phyloP scores from a whole-genome alignment of 1,284 basidiomycete species.

The Wolfiporia cocos region DNA sequence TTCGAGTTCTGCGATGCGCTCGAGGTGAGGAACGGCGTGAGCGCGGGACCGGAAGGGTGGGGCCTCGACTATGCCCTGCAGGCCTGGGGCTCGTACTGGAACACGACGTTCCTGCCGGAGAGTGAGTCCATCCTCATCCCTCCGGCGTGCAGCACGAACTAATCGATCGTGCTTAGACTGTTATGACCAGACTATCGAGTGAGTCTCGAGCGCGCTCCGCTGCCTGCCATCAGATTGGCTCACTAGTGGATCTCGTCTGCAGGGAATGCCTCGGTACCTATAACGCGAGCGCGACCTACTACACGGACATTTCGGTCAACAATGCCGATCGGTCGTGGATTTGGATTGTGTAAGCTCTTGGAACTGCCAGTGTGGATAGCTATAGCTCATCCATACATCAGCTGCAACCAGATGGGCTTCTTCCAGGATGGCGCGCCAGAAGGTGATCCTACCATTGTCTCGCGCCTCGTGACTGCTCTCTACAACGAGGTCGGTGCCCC shows the following conservation, averaged over 20 bases:
- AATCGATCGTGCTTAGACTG: conserved; percentile 31
- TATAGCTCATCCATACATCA: no score
- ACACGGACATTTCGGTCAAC: conserved; percentile 46
- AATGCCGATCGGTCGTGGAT: conserved; percentile 50
- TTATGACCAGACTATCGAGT: conserved; percentile 34
- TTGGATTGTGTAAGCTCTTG: conserved; percentile 47
- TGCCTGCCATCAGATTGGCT: neutral
- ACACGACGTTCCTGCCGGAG: conserved; percentile 31
- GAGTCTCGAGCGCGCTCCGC: conserved; percentile 13
- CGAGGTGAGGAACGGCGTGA: conserved; percentile 58
- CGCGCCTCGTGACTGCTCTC: conserved; percentile 47
- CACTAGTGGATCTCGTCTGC: neutral
- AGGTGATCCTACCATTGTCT: conserved; percentile 45
- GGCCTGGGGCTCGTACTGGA: conserved; percentile 53
- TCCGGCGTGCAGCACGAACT: neutral
- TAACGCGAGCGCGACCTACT: conserved; percentile 37
- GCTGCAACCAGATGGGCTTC: conserved; percentile 65
- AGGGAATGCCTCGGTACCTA: conserved; percentile 58
- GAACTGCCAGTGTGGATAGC: no score
- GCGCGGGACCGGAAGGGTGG: conserved; percentile 49
- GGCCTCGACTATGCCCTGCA: conserved; percentile 54
- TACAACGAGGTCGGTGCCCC: conserved; percentile 24
- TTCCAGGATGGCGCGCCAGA: conserved; percentile 54
- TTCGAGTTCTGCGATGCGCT: conserved; percentile 66
- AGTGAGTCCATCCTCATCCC: conserved; percentile 26